A percentile compares a stretch with the other conserved stretches of the same genome.
Evolutionary conservation across 1,284 basidiomycete genomes (phyloP).

Genomic region (Pisolithus thermaeus): DNA sequence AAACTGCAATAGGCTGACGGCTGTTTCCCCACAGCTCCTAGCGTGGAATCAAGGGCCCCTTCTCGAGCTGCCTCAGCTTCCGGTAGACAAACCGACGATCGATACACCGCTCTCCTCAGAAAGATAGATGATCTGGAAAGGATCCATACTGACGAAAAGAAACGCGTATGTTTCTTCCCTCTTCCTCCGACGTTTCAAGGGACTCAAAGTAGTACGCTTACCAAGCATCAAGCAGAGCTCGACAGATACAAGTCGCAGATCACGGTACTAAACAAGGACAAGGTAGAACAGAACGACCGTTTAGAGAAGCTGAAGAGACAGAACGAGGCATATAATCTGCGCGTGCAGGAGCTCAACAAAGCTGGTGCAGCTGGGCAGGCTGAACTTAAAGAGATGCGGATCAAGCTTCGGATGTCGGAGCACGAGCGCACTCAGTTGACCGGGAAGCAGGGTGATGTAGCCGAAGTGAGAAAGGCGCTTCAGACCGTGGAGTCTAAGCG

Average conservation of each 20-base stretch:
- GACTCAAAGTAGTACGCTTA: background rate
- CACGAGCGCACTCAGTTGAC: slow-evolving; percentile 49
- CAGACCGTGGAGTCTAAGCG: slow-evolving; percentile 44
- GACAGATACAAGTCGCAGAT: slow-evolving; percentile 56
- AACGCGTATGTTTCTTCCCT: slow-evolving; percentile 39
- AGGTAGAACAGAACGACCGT: slow-evolving; percentile 49
- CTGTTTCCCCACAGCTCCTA: slow-evolving; percentile 19
- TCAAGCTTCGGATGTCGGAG: slow-evolving; percentile 55
- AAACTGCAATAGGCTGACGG: background rate
- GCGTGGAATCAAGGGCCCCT: slow-evolving; percentile 3
- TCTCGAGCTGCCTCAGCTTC: background rate
- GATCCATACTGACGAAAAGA: slow-evolving; percentile 62
- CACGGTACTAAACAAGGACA: slow-evolving; percentile 40
- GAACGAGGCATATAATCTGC: slow-evolving; percentile 45
- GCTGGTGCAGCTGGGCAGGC: slow-evolving; percentile 42
- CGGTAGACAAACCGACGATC: slow-evolving; percentile 30
- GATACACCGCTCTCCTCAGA: slow-evolving; percentile 50
- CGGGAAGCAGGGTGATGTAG: slow-evolving; percentile 46
- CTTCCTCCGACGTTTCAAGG: background rate
- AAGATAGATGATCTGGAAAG: slow-evolving; percentile 65
- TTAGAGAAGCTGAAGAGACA: slow-evolving; percentile 61
- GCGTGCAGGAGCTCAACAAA: slow-evolving; percentile 56
- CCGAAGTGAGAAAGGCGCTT: slow-evolving; percentile 48
- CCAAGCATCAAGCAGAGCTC: slow-evolving; percentile 54
- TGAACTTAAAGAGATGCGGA: slow-evolving; percentile 57